phyloP scores from a whole-genome alignment of 257 asterid genomes.

The Cordia subcordata region DNA sequence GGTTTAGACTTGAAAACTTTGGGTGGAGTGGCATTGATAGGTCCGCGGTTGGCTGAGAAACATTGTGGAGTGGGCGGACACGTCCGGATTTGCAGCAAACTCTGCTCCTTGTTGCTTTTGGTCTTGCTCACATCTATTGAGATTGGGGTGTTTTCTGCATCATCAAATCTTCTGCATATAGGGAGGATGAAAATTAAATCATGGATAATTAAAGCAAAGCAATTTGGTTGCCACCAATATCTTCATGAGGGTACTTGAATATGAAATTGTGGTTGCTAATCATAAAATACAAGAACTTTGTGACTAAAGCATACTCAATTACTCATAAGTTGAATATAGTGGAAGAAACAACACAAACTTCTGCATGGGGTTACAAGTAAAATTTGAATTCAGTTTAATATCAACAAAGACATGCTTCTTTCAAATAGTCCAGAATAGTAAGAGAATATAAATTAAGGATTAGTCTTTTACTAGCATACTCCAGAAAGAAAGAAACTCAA shows the following conservation, averaged over 20 bases:
- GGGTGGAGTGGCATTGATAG: constrained; percentile 31
- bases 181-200: background rate
- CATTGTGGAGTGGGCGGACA: constrained; percentile 96
- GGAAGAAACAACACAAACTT: no score
- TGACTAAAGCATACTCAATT: no score
- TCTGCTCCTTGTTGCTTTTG: constrained; percentile 32
- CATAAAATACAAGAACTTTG: no score
- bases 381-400: no score
- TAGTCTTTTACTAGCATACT: no score
- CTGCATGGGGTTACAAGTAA: no score
- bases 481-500: constrained; percentile 1
- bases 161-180: constrained; percentile 55
- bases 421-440: no score
- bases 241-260: background rate
- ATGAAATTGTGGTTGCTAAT: no score
- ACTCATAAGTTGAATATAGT: no score
- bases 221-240: no score
- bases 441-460: no score
- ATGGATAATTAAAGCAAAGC: background rate
- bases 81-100: constrained; percentile 56
- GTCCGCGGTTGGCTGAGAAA: constrained; percentile 53
- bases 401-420: no score
- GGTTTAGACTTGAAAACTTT: constrained; percentile 45
- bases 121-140: constrained; percentile 47
- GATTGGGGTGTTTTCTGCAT: constrained; percentile 76